These are phyloP conservation scores for Benincasa hispida DNA, from an alignment of 306 rosid genomes.

Conservation along the genomic window DNA sequence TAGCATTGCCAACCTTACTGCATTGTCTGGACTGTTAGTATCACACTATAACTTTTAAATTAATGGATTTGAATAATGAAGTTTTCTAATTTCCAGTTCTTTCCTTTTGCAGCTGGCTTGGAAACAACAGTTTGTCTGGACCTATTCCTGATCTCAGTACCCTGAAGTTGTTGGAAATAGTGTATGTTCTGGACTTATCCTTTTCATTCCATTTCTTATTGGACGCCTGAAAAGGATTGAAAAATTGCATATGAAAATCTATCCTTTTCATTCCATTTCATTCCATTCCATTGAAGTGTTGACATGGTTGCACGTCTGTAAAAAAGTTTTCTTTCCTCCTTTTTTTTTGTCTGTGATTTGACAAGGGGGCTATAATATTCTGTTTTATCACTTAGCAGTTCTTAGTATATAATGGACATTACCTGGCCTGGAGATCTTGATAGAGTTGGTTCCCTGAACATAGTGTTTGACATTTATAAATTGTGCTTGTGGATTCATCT, in stretches of 20 bases:
- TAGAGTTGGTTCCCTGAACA: background rate
- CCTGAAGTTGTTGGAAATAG: slow-evolving; percentile 42
- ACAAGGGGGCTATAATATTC: background rate
- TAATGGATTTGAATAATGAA: background rate
- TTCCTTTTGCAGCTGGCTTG: slow-evolving; percentile 57
- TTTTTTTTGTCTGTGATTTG: background rate
- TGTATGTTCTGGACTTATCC: slow-evolving; percentile 43
- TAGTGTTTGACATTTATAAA: background rate
- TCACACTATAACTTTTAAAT: background rate
- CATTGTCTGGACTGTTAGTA: slow-evolving; percentile 56
- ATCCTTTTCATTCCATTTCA: background rate
- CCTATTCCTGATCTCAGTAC: slow-evolving; percentile 64
- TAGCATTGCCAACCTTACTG: slow-evolving; percentile 71
- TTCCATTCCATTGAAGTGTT: background rate
- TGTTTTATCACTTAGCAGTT: background rate
- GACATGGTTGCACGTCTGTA: background rate
- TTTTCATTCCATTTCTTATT: background rate
- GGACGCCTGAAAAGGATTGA: slow-evolving; percentile 1
- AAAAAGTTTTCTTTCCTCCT: background rate
- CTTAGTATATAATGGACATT: background rate
- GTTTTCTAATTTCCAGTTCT: slow-evolving; percentile 12
- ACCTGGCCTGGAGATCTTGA: background rate
- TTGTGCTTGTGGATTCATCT: slow-evolving; percentile 1
- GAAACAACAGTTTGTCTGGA: slow-evolving; percentile 70
- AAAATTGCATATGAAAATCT: background rate